phyloP scores from a whole-genome alignment of 768 basidiomycete species.

The Mycena venus region DNA sequence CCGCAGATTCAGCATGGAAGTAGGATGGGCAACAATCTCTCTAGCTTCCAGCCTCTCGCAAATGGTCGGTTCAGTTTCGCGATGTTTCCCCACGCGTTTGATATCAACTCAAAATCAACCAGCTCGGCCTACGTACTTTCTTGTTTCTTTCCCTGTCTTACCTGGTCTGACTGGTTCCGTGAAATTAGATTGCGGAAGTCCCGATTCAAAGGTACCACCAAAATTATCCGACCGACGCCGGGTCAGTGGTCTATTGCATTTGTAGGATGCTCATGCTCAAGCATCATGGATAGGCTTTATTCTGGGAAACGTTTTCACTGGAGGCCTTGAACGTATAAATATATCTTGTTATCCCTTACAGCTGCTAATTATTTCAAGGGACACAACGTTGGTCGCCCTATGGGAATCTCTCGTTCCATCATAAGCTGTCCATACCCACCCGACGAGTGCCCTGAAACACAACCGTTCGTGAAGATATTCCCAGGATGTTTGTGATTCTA shows the following conservation, averaged over 20 bases:
- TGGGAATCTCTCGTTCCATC: constrained; percentile 47
- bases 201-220: constrained; percentile 45
- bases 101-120: neutral
- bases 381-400: constrained; percentile 52
- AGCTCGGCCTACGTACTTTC: constrained; percentile 31
- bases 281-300: constrained; percentile 46
- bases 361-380: constrained; percentile 38
- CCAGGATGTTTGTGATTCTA: constrained; percentile 45
- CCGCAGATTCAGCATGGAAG: constrained; percentile 44
- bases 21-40: constrained; percentile 49
- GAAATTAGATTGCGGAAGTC: constrained; percentile 23
- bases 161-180: too few relatives aligned
- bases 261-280: constrained; percentile 43
- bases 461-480: constrained; percentile 46
- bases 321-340: constrained; percentile 56
- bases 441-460: constrained; percentile 45
- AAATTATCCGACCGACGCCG: constrained; percentile 32
- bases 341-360: neutral
- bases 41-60: constrained; percentile 51
- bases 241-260: neutral
- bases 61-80: constrained; percentile 39
- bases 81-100: neutral
- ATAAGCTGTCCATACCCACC: constrained; percentile 54
- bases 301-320: constrained; percentile 61
- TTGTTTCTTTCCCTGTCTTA: neutral